Percentiles rank a stretch among this genome's conserved stretches.
These are phyloP conservation scores for Ambrosia hybrid DNA, from an alignment of 140 eudicot species.

Conservation along the genomic window DNA sequence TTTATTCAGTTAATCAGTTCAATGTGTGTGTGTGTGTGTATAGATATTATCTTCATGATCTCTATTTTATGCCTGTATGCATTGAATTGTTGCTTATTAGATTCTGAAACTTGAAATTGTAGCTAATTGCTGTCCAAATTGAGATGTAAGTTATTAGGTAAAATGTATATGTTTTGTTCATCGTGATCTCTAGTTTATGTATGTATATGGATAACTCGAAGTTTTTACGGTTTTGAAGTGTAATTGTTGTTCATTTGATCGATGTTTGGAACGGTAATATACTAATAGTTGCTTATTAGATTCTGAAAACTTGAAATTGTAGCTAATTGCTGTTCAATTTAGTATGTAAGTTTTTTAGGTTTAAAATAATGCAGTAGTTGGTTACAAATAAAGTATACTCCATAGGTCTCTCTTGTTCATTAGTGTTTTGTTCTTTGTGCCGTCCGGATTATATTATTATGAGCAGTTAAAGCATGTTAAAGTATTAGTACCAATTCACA, in stretches of 20 bases:
- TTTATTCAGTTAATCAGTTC: too few relatives aligned
- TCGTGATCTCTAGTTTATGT: too few relatives aligned
- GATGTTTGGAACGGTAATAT: neutral
- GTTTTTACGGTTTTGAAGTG: slow-evolving; percentile 9
- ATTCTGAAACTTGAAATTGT: slow-evolving; percentile 1
- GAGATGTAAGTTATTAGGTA: too few relatives aligned
- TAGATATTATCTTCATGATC: too few relatives aligned
- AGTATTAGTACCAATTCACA: slow-evolving; percentile 2
- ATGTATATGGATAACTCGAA: neutral
- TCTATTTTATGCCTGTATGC: neutral
- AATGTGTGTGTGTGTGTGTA: too few relatives aligned
- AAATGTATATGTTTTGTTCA: too few relatives aligned
- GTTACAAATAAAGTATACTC: neutral
- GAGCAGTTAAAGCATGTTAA: slow-evolving; percentile 11
- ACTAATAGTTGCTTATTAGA: slow-evolving; percentile 1
- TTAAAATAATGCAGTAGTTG: slow-evolving; percentile 19
- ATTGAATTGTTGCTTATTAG: neutral
- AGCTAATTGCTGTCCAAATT: neutral
- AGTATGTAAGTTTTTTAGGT: neutral
- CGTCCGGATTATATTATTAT: slow-evolving; percentile 20
- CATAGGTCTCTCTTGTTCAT: slow-evolving; percentile 25
- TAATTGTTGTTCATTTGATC: neutral
- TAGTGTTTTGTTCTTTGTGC: slow-evolving; percentile 30
- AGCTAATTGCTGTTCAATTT: slow-evolving; percentile 8
- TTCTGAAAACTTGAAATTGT: slow-evolving; percentile 5